A percentile compares a stretch with the other conserved stretches of the same genome.
Evolutionary conservation across 208 protist species (phyloP).

Genomic region (Leishmania aethiopica): DNA sequence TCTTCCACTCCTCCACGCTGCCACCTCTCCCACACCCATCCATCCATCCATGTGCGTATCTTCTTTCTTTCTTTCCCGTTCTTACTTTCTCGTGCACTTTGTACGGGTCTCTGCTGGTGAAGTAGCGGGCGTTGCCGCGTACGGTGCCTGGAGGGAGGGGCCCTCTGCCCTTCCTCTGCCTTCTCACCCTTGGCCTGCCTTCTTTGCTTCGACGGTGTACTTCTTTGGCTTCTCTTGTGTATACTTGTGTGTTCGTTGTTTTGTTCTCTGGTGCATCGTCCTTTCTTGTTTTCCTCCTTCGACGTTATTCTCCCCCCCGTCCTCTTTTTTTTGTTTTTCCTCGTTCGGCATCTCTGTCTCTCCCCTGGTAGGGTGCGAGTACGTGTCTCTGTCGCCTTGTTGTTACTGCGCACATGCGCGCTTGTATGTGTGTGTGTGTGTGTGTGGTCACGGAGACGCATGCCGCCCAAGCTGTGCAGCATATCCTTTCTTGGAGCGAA

Average conservation of each 20-base stretch:
- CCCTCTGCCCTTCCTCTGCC: not conserved
- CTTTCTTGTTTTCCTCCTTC: not conserved
- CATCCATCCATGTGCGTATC: not conserved
- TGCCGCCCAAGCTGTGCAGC: not conserved
- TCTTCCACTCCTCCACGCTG: not conserved
- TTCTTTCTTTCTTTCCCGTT: not conserved
- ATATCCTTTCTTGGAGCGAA: not conserved
- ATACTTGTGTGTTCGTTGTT: not conserved
- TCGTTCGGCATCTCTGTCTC: not conserved
- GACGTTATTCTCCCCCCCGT: not conserved
- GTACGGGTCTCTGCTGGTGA: not conserved
- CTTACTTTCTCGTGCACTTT: not conserved
- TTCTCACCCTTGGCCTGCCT: not conserved
- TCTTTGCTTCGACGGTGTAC: not conserved
- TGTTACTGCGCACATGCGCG: not conserved
- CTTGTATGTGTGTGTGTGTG: no score
- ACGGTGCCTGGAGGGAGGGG: not conserved
- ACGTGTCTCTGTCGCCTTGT: not conserved
- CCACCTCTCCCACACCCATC: not conserved
- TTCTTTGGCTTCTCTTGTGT: not conserved
- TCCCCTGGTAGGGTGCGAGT: not conserved
- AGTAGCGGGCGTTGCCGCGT: not conserved
- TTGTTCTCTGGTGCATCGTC: not conserved
- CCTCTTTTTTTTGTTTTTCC: not conserved
- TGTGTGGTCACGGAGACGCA: not conserved